Percentiles rank a stretch among this genome's conserved stretches.
Evolutionary conservation across 805 yeast species (phyloP).

Genomic region (Kodamaea jinghongensis): DNA sequence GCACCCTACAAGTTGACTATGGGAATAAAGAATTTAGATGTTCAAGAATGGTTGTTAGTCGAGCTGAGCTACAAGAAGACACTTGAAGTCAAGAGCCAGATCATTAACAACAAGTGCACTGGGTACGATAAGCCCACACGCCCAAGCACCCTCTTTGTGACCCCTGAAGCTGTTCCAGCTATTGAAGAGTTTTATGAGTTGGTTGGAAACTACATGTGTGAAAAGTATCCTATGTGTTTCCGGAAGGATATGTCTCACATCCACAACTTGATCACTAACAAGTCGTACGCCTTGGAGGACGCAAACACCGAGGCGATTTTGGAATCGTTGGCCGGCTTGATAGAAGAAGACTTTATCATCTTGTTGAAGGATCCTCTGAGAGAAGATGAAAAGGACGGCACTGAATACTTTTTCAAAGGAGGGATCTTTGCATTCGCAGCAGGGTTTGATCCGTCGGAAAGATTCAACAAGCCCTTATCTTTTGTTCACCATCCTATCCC

Average conservation of each 20-base stretch:
- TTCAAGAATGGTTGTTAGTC: conserved; percentile 41
- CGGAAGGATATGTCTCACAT: conserved; percentile 15
- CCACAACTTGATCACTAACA: conserved; percentile 23
- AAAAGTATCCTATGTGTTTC: conserved; percentile 41
- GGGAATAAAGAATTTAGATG: conserved; percentile 44
- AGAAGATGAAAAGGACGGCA: conserved; percentile 26
- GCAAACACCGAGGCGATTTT: conserved; percentile 17
- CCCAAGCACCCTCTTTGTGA: conserved; percentile 28
- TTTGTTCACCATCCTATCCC: conserved; percentile 43
- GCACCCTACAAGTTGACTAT: conserved; percentile 60
- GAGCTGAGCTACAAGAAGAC: conserved; percentile 33
- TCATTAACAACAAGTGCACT: conserved; percentile 32
- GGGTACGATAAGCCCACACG: conserved; percentile 30
- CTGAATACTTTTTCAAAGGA: conserved; percentile 42
- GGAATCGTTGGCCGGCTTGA: conserved; percentile 24
- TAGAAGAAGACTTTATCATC: conserved; percentile 43
- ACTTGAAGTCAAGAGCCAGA: conserved; percentile 25
- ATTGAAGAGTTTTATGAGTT: conserved; percentile 34
- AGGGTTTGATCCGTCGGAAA: conserved; percentile 39
- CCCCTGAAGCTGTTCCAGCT: conserved; percentile 35
- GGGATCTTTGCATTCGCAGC: conserved; percentile 47
- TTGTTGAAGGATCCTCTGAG: conserved; percentile 33
- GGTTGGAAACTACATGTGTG: conserved; percentile 31
- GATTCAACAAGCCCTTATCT: conserved; percentile 37
- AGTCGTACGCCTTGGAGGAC: conserved; percentile 13